Conservation (phyloP, 345 rosid species). For the Ceriops zippeliana region DNA sequence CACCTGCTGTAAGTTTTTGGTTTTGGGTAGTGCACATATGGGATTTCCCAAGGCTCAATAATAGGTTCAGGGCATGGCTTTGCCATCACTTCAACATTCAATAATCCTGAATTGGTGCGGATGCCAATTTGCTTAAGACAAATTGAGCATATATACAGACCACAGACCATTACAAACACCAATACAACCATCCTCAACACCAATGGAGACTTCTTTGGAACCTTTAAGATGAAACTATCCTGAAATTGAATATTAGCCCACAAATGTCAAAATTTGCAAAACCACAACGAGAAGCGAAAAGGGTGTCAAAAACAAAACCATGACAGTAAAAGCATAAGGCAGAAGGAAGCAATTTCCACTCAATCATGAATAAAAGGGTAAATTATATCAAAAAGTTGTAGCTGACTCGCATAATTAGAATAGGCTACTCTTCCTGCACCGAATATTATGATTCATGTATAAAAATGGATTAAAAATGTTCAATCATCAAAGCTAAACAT, state of each 20-base stretch:
- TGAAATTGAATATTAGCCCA: conserved; percentile 31
- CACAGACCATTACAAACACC: conserved; percentile 70
- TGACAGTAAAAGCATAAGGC: not conserved
- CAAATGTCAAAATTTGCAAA: not conserved
- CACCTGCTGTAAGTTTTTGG: conserved; percentile 82
- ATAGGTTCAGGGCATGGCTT: conserved; percentile 72
- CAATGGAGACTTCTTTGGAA: conserved; percentile 81
- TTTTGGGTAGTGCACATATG: conserved; percentile 78
- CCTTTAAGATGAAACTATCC: conserved; percentile 67
- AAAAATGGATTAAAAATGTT: not conserved
- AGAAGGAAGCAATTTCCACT: conserved; percentile 9
- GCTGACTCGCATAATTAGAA: too few species aligned
- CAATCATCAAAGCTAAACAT: not conserved
- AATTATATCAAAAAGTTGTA: not conserved
- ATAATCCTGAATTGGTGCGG: conserved; percentile 38
- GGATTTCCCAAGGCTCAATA: conserved; percentile 87
- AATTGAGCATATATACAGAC: conserved; percentile 76
- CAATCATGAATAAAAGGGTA: conserved; percentile 2
- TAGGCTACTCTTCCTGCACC: not conserved
- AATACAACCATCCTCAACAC: conserved; percentile 80
- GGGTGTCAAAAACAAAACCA: not conserved
- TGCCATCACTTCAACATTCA: conserved; percentile 49
- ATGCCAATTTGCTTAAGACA: conserved; percentile 76
- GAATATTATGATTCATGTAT: not conserved
- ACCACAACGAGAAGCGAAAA: not conserved